Conservation (phyloP, 805 yeast species). For the Kodamaea restingae region DNA sequence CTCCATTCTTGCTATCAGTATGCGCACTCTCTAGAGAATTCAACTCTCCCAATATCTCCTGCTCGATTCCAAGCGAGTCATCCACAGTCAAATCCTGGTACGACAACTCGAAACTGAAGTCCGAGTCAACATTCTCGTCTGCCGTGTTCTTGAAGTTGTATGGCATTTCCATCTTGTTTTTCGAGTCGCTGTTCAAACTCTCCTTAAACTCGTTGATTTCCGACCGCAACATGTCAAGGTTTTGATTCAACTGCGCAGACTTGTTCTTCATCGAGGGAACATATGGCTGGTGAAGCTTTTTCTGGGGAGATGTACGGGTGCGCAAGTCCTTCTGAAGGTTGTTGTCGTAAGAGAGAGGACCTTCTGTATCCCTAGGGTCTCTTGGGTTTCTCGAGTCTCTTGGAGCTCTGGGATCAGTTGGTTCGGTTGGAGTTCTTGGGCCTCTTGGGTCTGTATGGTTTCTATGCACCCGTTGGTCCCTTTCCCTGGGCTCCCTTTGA, state of each 20-base stretch:
- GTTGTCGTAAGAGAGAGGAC: no score
- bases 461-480: no score
- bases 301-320: constrained; percentile 1
- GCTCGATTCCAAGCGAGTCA: constrained; percentile 31
- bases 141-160: constrained; percentile 7
- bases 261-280: constrained; percentile 18
- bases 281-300: constrained; percentile 9
- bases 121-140: constrained; percentile 16
- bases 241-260: constrained; percentile 36
- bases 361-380: not conserved
- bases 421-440: no score
- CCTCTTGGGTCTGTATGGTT: not conserved
- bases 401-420: constrained; percentile 1
- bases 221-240: constrained; percentile 36
- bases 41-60: constrained; percentile 6
- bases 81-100: constrained; percentile 39
- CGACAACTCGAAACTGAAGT: constrained; percentile 38
- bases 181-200: constrained; percentile 28
- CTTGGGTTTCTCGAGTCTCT: constrained; percentile 1
- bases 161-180: constrained; percentile 5
- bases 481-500: no score
- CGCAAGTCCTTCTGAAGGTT: no score
- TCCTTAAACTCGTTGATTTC: constrained; percentile 45
- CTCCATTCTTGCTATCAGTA: no score
- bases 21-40: not conserved